Evolutionary conservation across 805 yeast genomes (phyloP).

Genomic region (Saturnispora saitoi): DNA sequence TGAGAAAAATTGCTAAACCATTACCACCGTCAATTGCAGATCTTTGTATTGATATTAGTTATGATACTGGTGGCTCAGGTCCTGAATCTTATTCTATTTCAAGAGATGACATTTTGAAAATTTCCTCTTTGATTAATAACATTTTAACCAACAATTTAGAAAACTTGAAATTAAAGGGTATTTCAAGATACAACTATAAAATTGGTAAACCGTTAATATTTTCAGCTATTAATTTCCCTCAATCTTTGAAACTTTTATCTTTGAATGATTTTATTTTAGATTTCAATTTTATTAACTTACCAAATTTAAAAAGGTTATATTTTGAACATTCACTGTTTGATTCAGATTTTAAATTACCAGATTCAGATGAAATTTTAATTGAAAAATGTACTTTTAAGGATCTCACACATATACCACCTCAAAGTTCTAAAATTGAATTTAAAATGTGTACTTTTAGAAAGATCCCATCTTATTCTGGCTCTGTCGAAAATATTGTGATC

Average conservation of each 20-base stretch:
- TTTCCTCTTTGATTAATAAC: slow-evolving; percentile 21
- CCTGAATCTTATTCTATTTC: slow-evolving; percentile 24
- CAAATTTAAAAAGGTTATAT: slow-evolving; percentile 20
- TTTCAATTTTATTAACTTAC: slow-evolving; percentile 20
- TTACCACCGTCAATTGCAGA: slow-evolving; percentile 23
- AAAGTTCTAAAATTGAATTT: slow-evolving; percentile 20
- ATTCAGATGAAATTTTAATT: slow-evolving; percentile 22
- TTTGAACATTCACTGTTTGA: slow-evolving; percentile 27
- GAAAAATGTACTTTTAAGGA: slow-evolving; percentile 28
- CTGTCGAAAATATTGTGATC: slow-evolving; percentile 21
- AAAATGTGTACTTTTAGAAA: slow-evolving; percentile 27
- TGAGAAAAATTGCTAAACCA: slow-evolving; percentile 22
- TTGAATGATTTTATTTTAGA: slow-evolving; percentile 26
- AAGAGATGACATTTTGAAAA: slow-evolving; percentile 24
- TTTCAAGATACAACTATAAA: slow-evolving; percentile 25
- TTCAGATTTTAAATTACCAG: slow-evolving; percentile 24
- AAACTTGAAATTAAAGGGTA: slow-evolving; percentile 25
- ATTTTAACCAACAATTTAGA: slow-evolving; percentile 23
- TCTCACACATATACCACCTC: slow-evolving; percentile 18
- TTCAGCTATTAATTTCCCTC: slow-evolving; percentile 24
- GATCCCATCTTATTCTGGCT: slow-evolving; percentile 23
- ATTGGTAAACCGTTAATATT: slow-evolving; percentile 26
- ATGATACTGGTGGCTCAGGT: slow-evolving; percentile 27
- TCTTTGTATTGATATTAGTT: slow-evolving; percentile 25
- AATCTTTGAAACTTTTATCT: slow-evolving; percentile 20